Evolutionary conservation across 2,329 filamentous ascomycete genomes (phyloP).

Genomic region (Exophiala bonariae): DNA sequence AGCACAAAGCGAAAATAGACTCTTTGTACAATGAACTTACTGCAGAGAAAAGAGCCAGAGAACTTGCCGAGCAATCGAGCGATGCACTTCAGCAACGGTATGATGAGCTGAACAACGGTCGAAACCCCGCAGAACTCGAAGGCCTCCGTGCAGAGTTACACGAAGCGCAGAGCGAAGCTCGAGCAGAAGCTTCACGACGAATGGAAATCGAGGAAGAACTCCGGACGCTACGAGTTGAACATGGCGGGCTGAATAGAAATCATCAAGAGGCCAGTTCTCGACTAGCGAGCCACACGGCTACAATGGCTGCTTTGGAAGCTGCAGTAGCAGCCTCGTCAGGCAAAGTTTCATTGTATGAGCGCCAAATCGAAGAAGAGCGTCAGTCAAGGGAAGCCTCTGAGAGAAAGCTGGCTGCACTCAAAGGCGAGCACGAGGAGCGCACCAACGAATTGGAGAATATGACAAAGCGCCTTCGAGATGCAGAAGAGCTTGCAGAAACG

Average conservation of each 20-base stretch:
- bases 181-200: slow-evolving; percentile 77
- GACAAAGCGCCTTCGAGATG: slow-evolving; percentile 74
- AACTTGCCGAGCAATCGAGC: slow-evolving; percentile 84
- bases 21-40: slow-evolving; percentile 69
- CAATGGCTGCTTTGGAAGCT: slow-evolving; percentile 72
- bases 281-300: slow-evolving; percentile 67
- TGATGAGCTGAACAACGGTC: slow-evolving; percentile 79
- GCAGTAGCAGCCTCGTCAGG: slow-evolving; percentile 78
- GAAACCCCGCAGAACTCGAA: slow-evolving; percentile 81
- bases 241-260: slow-evolving; percentile 70
- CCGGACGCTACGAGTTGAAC: slow-evolving; percentile 80
- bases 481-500: slow-evolving; percentile 83
- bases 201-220: slow-evolving; percentile 74
- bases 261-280: slow-evolving; percentile 67
- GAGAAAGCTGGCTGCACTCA: slow-evolving; percentile 71
- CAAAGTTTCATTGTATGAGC: slow-evolving; percentile 74
- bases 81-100: slow-evolving; percentile 81
- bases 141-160: slow-evolving; percentile 83
- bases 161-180: slow-evolving; percentile 70
- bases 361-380: slow-evolving; percentile 80
- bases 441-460: slow-evolving; percentile 74
- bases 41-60: slow-evolving; percentile 76
- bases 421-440: slow-evolving; percentile 78
- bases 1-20: slow-evolving; percentile 76
- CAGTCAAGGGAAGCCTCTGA: slow-evolving; percentile 73